These are phyloP conservation scores for Diaporthe ampelina DNA, from an alignment of 2,329 filamentous ascomycete species.

Conservation along the genomic window DNA sequence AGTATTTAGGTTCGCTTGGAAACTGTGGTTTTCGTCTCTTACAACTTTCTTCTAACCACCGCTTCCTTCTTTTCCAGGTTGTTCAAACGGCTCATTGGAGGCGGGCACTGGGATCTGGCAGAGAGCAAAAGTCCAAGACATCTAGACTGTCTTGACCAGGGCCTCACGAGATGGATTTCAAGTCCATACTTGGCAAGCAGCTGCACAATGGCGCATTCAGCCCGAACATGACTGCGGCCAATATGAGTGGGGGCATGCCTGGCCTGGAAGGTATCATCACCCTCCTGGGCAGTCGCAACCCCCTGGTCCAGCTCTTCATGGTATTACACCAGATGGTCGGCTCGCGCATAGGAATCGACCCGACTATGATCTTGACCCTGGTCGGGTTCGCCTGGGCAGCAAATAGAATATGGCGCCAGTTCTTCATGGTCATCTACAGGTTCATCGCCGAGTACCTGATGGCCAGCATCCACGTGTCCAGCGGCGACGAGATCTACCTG, in stretches of 20 bases:
- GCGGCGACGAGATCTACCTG: slow-evolving; percentile 69
- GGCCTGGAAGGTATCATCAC: slow-evolving; percentile 60
- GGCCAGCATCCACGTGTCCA: slow-evolving; percentile 66
- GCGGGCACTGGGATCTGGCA: neutral
- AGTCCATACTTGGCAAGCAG: slow-evolving; percentile 43
- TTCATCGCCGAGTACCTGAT: slow-evolving; percentile 62
- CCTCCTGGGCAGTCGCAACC: slow-evolving; percentile 59
- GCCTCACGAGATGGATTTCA: slow-evolving; percentile 46
- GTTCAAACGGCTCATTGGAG: neutral
- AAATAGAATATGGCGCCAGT: slow-evolving; percentile 55
- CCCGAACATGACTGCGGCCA: slow-evolving; percentile 42
- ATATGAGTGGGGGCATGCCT: slow-evolving; percentile 41
- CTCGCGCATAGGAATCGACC: slow-evolving; percentile 62
- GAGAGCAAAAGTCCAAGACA: neutral
- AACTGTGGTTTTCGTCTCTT: neutral
- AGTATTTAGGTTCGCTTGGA: neutral
- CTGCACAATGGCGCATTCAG: slow-evolving; percentile 44
- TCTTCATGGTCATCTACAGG: slow-evolving; percentile 48
- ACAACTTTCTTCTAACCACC: neutral
- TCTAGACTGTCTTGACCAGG: neutral
- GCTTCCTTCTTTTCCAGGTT: neutral
- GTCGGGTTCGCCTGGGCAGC: slow-evolving; percentile 63
- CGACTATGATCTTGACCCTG: slow-evolving; percentile 60
- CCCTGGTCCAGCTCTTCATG: slow-evolving; percentile 56
- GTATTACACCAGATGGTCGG: slow-evolving; percentile 62